Evolutionary conservation across 257 asterid genomes (phyloP).

Genomic region (Fraxinus cuspidata): DNA sequence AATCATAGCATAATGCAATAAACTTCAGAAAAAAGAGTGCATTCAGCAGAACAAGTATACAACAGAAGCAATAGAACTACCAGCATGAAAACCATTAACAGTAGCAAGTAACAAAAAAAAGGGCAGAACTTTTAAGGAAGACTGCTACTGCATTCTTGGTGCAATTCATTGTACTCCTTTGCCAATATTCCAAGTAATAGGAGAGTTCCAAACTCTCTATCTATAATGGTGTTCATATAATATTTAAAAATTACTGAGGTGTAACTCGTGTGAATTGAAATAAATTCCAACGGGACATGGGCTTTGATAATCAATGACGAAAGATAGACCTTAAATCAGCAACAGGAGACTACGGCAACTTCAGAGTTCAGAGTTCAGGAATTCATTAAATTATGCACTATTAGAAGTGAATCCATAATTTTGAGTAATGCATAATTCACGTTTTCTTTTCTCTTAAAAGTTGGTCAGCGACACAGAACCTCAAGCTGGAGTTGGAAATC

Average conservation of each 20-base stretch:
- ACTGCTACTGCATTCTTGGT: not conserved
- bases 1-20: not conserved
- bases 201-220: not conserved
- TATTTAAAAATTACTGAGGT: not conserved
- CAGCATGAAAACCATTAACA: not conserved
- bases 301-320: not conserved
- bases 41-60: not conserved
- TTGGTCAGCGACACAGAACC: too few species aligned
- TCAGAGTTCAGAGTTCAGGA: not conserved
- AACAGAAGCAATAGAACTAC: slow-evolving; percentile 2
- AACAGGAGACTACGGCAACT: not conserved
- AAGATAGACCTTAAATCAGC: not conserved
- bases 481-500: too few species aligned
- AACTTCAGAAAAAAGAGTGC: not conserved
- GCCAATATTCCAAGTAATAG: not conserved
- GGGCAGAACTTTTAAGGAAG: not conserved
- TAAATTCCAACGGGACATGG: not conserved
- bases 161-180: not conserved
- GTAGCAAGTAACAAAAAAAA: not conserved
- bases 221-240: slow-evolving; percentile 2
- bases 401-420: too few species aligned
- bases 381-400: not conserved
- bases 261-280: not conserved
- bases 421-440: too few species aligned
- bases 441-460: too few species aligned